Evolutionary conservation across 176 grass and related monocot species (phyloP).

Genomic region (Poa pratensis): DNA sequence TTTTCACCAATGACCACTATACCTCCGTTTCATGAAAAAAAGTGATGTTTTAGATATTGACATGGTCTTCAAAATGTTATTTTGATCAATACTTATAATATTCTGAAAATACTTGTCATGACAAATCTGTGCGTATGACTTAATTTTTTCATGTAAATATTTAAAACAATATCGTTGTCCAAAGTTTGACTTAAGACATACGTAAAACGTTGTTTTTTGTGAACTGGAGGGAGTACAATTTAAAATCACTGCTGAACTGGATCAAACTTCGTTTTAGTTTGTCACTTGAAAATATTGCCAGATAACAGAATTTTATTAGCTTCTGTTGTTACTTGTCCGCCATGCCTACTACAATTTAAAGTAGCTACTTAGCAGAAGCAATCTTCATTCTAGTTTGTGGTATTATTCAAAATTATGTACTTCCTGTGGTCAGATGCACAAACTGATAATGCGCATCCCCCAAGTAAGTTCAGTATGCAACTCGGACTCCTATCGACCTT

Average conservation of each 20-base stretch:
- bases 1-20: background rate
- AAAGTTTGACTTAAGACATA: background rate
- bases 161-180: background rate
- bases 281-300: slow-evolving; percentile 1
- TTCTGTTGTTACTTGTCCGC: slow-evolving; percentile 6
- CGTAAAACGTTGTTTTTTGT: background rate
- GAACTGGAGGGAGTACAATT: background rate
- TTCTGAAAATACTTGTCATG: background rate
- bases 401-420: slow-evolving; percentile 32
- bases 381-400: slow-evolving; percentile 14
- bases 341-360: background rate
- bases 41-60: background rate
- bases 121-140: background rate
- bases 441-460: slow-evolving; percentile 25
- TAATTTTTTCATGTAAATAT: background rate
- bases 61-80: background rate
- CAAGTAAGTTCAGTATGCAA: background rate
- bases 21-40: background rate
- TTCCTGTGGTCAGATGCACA: slow-evolving; percentile 16
- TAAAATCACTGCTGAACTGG: background rate
- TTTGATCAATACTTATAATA: background rate
- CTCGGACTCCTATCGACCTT: slow-evolving; percentile 51
- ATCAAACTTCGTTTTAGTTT: background rate
- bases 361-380: slow-evolving; percentile 31
- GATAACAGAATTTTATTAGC: background rate